These are phyloP conservation scores for Dovyalis caffra DNA, from an alignment of 345 rosid genomes.

Conservation along the genomic window DNA sequence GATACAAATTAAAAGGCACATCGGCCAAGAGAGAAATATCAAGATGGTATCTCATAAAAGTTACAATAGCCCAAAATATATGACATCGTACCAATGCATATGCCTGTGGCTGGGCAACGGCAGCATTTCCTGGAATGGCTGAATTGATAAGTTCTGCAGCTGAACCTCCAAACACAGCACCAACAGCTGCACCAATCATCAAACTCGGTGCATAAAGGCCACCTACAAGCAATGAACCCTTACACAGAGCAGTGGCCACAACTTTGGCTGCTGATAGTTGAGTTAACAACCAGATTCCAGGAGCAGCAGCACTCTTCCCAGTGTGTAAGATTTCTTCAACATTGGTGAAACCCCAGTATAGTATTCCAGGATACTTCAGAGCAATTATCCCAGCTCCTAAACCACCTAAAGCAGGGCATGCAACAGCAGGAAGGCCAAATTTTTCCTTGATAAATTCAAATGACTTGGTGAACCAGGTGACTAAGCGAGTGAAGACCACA, in stretches of 20 bases:
- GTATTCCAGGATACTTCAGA: slow-evolving; percentile 92
- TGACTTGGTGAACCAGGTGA: slow-evolving; percentile 76
- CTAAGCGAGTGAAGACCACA: slow-evolving; percentile 79
- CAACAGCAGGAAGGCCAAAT: slow-evolving; percentile 84
- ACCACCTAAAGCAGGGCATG: slow-evolving; percentile 96
- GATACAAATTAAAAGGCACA: neutral
- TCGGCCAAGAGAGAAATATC: neutral
- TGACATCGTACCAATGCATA: slow-evolving; percentile 75
- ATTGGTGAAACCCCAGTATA: slow-evolving; percentile 98
- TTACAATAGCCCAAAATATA: neutral
- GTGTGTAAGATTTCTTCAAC: slow-evolving; percentile 96
- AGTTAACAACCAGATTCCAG: slow-evolving; percentile 91
- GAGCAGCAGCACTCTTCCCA: slow-evolving; percentile 95
- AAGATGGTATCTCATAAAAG: neutral
- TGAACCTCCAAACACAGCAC: slow-evolving; percentile 97
- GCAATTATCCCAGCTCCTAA: slow-evolving; percentile 97
- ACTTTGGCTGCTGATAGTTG: slow-evolving; percentile 96
- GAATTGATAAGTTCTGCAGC: slow-evolving; percentile 86
- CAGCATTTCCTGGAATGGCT: slow-evolving; percentile 96
- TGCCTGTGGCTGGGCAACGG: slow-evolving; percentile 98
- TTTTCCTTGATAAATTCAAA: slow-evolving; percentile 75
- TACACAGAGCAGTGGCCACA: slow-evolving; percentile 91
- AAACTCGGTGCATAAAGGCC: slow-evolving; percentile 97
- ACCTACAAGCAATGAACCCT: slow-evolving; percentile 97
- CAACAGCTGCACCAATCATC: slow-evolving; percentile 99